Evolutionary conservation across 2,329 filamentous ascomycete species (phyloP).

Genomic region (Apiospora sp.): DNA sequence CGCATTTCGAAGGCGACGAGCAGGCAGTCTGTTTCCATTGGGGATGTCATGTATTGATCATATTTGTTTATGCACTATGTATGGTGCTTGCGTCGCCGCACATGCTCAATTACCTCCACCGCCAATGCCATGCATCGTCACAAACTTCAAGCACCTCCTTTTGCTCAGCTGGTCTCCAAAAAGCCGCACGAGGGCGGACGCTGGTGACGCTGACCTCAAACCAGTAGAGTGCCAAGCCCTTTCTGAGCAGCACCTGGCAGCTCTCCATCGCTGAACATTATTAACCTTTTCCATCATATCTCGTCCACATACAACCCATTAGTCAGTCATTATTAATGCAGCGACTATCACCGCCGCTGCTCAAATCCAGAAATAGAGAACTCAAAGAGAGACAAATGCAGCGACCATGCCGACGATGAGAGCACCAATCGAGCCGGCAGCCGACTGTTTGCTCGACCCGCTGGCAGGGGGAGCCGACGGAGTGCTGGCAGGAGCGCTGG

Average conservation of each 20-base stretch:
- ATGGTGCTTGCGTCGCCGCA: neutral
- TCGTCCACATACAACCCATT: conserved; percentile 15
- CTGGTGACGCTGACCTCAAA: neutral
- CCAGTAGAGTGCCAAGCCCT: neutral
- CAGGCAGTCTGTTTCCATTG: neutral
- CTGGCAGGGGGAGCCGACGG: conserved; percentile 40
- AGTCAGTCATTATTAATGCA: conserved; percentile 17
- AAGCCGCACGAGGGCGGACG: neutral
- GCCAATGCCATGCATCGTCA: neutral
- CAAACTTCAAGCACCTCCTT: neutral
- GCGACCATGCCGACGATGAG: conserved; percentile 45
- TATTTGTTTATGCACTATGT: conserved; percentile 23
- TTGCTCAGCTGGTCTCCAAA: neutral
- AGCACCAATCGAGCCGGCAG: conserved; percentile 44
- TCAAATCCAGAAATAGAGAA: conserved; percentile 18
- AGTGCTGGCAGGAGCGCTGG: conserved; percentile 33
- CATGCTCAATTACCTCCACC: conserved; percentile 9
- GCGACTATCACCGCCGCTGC: neutral
- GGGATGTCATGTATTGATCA: conserved; percentile 16
- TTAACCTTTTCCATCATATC: neutral
- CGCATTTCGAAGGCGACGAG: neutral
- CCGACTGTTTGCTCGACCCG: conserved; percentile 40
- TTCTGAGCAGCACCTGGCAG: conserved; percentile 8
- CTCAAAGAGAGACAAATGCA: conserved; percentile 47
- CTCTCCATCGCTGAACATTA: neutral